phyloP scores from a whole-genome alignment of 306 rosid species.

The Psophocarpus tetragonolobus region DNA sequence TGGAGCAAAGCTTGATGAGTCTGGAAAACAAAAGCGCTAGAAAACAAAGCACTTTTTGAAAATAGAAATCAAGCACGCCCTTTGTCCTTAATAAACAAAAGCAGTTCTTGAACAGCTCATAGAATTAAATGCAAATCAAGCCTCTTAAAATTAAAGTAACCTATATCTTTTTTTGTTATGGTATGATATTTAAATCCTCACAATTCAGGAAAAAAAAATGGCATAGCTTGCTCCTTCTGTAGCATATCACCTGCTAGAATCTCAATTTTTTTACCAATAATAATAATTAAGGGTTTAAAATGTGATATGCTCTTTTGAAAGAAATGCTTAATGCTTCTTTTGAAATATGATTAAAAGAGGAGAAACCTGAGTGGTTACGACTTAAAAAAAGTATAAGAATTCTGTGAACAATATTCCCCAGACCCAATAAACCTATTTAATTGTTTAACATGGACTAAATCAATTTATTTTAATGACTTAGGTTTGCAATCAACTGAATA shows the following conservation, averaged over 20 bases:
- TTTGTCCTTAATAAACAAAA: not conserved
- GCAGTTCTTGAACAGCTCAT: not conserved
- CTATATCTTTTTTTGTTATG: not conserved
- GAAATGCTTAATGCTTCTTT: not conserved
- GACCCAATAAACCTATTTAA: not conserved
- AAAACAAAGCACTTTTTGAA: not conserved
- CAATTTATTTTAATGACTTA: not conserved
- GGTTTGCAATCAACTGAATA: not conserved
- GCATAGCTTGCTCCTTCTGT: not conserved
- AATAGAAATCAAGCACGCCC: not conserved
- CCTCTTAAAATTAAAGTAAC: not conserved
- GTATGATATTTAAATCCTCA: not conserved
- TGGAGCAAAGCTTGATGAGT: not conserved
- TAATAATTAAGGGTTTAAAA: not conserved
- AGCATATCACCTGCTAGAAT: not conserved
- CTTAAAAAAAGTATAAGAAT: not conserved
- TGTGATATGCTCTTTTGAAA: not conserved
- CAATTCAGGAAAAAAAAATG: not conserved
- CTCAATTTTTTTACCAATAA: not conserved
- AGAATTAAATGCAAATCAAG: not conserved
- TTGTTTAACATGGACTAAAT: not conserved
- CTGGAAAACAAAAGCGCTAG: too few species aligned
- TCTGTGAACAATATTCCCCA: not conserved
- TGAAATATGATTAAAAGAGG: slow-evolving; percentile 13
- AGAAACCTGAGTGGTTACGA: slow-evolving; percentile 10